Base-by-base conservation (phyloP, 495 filamentous ascomycete species). In the Xylaria scruposa region DNA sequence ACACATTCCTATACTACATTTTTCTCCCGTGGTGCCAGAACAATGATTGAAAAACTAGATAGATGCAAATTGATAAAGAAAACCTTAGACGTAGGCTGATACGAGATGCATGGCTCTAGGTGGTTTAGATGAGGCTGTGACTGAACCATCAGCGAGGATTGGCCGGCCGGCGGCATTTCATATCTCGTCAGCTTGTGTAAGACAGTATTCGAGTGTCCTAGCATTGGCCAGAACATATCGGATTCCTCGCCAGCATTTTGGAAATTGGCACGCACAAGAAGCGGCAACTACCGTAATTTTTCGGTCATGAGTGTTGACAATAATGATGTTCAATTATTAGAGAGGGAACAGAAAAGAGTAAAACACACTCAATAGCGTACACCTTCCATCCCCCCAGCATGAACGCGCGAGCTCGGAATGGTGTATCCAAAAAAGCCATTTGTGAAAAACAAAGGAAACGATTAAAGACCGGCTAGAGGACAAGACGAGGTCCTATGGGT, bases 351-450 rank as follows among this genome's bases (percentile, higher is more conserved):
- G 31, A 65, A 40, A 67, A 67, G 7, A 36, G 21, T 26, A 38
- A 24, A 9, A 64, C 29, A 19, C n/a, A 19, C n/a, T 26, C 47
- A 10, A 54, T 67, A 67, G 47, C 64, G 47, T 67, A 67, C 64
- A 53, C 4, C 13, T 10, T 63, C n/a, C 64, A 67, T 65, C 42
- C n/a, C 19, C 42, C 44, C 64, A 47, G 13, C 49, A 65, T n/a
- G 40, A 49, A 51, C 15, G 44, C 44, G 26, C 44, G 24, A 15
- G 49, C 24, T 29, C 60, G 12, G 6, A 33, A 31, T 46, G 38
- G 26, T 36, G 9, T 38, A 19, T 21, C 64, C 26, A 40, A 53
- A 36, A 21, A 26, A 10, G 31, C 29, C 12, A 56, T 31, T 31
- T 17, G 12, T 7, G 1, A 36, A 68, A 58, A 29, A 31, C 6